Evolutionary conservation across 2,329 filamentous ascomycete genomes (phyloP).

Genomic region (Tothia fuscella): DNA sequence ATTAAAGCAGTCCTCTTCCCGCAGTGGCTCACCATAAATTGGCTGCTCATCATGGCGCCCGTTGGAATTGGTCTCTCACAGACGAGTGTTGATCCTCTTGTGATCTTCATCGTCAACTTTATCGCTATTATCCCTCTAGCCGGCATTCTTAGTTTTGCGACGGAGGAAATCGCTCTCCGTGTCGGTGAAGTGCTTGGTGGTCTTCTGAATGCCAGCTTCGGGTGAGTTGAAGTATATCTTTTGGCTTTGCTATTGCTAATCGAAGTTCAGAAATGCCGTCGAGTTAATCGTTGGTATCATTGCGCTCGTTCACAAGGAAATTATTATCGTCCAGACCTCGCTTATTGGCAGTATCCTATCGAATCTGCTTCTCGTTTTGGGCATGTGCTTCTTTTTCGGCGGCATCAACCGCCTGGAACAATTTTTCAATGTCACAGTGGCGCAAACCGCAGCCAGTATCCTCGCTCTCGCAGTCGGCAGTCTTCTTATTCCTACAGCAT

Average conservation of each 20-base stretch:
- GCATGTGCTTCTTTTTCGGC: conserved; percentile 86
- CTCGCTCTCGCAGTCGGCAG: conserved; percentile 68
- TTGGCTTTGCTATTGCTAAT: conserved; percentile 14
- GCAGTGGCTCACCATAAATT: conserved; percentile 12
- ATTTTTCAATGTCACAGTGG: conserved; percentile 83
- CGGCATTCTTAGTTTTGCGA: conserved; percentile 74
- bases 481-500: conserved; percentile 83
- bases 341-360: conserved; percentile 86
- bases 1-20: conserved; percentile 10
- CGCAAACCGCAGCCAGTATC: conserved; percentile 75
- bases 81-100: conserved; percentile 7
- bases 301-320: conserved; percentile 59
- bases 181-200: conserved; percentile 76
- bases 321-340: conserved; percentile 83
- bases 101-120: conserved; percentile 73
- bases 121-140: conserved; percentile 86
- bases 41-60: conserved; percentile 9
- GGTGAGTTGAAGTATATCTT: conserved; percentile 36
- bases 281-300: conserved; percentile 84
- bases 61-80: conserved; percentile 35
- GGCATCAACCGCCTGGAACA: conserved; percentile 70
- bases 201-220: conserved; percentile 81
- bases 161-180: conserved; percentile 74
- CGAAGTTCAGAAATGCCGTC: conserved; percentile 55
- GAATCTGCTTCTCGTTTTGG: conserved; percentile 77